Conservation (phyloP, 163 green algal species). For the Scenedesmus sp. region DNA sequence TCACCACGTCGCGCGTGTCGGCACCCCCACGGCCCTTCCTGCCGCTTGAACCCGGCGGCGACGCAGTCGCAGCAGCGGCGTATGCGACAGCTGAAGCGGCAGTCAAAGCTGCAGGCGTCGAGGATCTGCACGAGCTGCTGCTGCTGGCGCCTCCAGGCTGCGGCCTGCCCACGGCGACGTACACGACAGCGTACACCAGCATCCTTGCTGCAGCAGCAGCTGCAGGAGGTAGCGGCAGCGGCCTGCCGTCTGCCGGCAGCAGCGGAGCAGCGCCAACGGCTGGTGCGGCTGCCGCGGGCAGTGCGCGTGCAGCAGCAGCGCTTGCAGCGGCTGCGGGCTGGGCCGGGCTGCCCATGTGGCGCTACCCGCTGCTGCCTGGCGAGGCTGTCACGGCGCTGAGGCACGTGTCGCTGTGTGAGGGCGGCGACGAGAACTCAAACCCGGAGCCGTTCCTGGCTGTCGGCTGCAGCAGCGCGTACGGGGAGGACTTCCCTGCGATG, state of each 20-base stretch:
- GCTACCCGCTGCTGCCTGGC: slow-evolving; percentile 68
- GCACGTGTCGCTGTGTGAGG: slow-evolving; percentile 70
- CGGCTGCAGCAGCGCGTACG: slow-evolving; percentile 58
- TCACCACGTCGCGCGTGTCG: slow-evolving; percentile 47
- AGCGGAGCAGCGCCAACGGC: background rate
- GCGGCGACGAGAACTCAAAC: background rate
- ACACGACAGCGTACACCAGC: background rate
- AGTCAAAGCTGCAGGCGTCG: slow-evolving; percentile 58
- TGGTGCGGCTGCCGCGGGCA: background rate
- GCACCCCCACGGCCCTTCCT: slow-evolving; percentile 41
- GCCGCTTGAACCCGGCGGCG: slow-evolving; percentile 77
- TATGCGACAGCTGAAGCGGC: slow-evolving; percentile 81
- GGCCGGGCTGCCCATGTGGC: slow-evolving; percentile 46
- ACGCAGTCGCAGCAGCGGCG: slow-evolving; percentile 78
- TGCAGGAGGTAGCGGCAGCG: background rate
- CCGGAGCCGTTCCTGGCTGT: slow-evolving; percentile 67
- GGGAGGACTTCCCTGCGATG: slow-evolving; percentile 90
- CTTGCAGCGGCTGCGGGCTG: slow-evolving; percentile 35
- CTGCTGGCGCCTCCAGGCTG: slow-evolving; percentile 57
- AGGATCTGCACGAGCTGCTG: slow-evolving; percentile 70
- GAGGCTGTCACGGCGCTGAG: slow-evolving; percentile 73
- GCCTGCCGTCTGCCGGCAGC: background rate
- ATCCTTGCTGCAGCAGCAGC: slow-evolving; percentile 31
- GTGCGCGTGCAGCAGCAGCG: slow-evolving; percentile 29
- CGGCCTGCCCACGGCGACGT: background rate